A percentile compares a stretch with the other conserved stretches of the same genome.
Evolutionary conservation across 352 stramenopile genomes (phyloP).

Genomic region (Halophytophthora polymorphica): DNA sequence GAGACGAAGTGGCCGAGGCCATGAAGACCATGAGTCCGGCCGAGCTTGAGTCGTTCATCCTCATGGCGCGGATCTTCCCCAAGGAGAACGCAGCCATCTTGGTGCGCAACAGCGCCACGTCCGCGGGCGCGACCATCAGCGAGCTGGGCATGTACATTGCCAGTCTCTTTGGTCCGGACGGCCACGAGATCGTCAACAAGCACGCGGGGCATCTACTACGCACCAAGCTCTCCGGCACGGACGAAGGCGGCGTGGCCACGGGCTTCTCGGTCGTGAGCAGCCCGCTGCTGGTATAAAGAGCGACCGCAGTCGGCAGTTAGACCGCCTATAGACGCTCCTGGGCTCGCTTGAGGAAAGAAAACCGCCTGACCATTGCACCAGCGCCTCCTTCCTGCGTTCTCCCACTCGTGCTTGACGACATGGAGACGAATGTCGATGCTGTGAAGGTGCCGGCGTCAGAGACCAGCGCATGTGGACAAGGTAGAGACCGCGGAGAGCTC

Average conservation of each 20-base stretch:
- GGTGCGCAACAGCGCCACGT: conserved; percentile 69
- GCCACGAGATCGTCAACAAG: conserved; percentile 89
- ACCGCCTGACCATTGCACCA: no score
- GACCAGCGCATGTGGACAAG: background rate
- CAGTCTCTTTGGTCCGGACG: conserved; percentile 66
- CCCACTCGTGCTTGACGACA: conserved; percentile 1
- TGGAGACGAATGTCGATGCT: conserved; percentile 2
- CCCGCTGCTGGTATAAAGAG: conserved; percentile 75
- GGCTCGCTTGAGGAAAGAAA: no score
- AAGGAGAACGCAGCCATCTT: conserved; percentile 76
- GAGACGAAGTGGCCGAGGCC: conserved; percentile 85
- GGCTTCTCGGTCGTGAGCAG: conserved; percentile 93
- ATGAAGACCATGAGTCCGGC: conserved; percentile 70
- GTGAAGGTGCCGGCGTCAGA: background rate
- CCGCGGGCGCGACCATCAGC: conserved; percentile 86
- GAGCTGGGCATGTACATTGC: conserved; percentile 96
- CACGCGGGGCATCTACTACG: conserved; percentile 94
- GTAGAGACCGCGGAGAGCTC: conserved; percentile 6
- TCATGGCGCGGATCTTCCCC: conserved; percentile 97
- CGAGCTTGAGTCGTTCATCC: conserved; percentile 90
- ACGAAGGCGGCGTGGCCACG: conserved; percentile 96
- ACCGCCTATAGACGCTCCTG: no score
- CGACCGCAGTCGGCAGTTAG: conserved; percentile 5
- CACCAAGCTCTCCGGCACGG: conserved; percentile 93
- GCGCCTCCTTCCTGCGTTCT: no score